Evolutionary conservation across 768 basidiomycete genomes (phyloP).

Genomic region (Favolaschia claudopus): DNA sequence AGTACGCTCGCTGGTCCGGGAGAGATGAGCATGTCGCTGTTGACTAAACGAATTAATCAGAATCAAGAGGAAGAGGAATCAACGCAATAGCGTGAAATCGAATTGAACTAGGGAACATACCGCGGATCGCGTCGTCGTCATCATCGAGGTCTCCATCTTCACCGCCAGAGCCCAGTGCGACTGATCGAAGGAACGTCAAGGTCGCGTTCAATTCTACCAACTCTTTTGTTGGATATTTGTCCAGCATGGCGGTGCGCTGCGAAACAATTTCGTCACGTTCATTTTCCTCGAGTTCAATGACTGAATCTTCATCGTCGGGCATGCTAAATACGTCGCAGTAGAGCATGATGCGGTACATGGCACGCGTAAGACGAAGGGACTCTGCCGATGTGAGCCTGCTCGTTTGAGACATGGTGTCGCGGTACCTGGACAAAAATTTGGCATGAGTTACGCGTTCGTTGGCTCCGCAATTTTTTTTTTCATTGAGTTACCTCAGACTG

Average conservation of each 20-base stretch:
- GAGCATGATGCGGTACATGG: conserved; percentile 15
- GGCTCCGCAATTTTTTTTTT: no score
- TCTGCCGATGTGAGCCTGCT: background rate
- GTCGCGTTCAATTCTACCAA: conserved; percentile 1
- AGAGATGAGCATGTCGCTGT: background rate
- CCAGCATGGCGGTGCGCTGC: background rate
- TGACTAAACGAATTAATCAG: no score
- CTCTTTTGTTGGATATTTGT: background rate
- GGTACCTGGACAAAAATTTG: background rate
- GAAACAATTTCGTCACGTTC: background rate
- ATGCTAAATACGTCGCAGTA: conserved; percentile 2
- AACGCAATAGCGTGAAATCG: no score
- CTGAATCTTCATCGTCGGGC: background rate
- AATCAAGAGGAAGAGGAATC: no score
- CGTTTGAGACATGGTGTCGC: background rate
- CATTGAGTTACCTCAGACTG: background rate
- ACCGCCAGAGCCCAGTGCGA: background rate
- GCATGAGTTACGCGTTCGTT: no score
- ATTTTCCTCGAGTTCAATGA: background rate
- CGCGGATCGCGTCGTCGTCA: background rate
- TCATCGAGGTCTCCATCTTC: background rate
- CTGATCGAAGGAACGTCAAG: background rate
- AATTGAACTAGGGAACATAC: no score
- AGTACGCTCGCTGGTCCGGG: background rate
- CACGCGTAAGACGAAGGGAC: conserved; percentile 3